These are phyloP conservation scores for Xylaria multiplex DNA, from an alignment of 2,329 filamentous ascomycete species.

Conservation along the genomic window DNA sequence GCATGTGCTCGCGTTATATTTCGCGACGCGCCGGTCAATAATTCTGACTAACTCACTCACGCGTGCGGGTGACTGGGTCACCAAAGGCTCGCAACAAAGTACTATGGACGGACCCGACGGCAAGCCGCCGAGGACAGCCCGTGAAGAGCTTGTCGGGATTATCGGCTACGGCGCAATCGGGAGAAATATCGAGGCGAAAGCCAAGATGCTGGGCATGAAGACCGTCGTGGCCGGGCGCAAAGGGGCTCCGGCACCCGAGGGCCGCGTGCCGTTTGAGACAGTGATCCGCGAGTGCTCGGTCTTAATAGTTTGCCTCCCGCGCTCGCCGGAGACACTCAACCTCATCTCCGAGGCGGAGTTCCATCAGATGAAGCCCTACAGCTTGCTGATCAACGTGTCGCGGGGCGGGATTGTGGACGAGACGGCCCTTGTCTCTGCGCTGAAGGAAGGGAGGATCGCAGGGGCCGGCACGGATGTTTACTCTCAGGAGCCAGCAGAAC, in stretches of 20 bases:
- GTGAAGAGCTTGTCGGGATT: conserved; percentile 46
- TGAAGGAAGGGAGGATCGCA: conserved; percentile 44
- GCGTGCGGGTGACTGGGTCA: conserved; percentile 45
- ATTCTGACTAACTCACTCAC: conserved; percentile 47
- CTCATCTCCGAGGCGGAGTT: conserved; percentile 44
- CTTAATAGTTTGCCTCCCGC: conserved; percentile 45
- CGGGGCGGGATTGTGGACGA: conserved; percentile 50
- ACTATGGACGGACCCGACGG: conserved; percentile 43
- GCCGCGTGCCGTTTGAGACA: conserved; percentile 44
- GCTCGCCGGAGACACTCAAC: conserved; percentile 45
- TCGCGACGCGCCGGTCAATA: conserved; percentile 52
- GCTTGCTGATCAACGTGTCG: conserved; percentile 48
- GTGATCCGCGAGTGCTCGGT: conserved; percentile 45
- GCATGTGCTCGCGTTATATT: conserved; percentile 60
- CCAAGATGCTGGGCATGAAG: conserved; percentile 44
- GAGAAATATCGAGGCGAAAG: conserved; percentile 39
- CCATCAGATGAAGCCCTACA: conserved; percentile 40
- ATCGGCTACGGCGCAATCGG: conserved; percentile 49
- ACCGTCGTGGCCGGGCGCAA: conserved; percentile 46
- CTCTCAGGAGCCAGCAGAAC: conserved; percentile 43
- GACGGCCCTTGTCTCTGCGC: conserved; percentile 43
- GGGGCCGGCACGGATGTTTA: conserved; percentile 48
- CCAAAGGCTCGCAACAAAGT: conserved; percentile 42
- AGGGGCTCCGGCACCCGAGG: conserved; percentile 37
- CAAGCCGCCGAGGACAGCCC: conserved; percentile 42